Evolutionary conservation across 2,329 filamentous ascomycete genomes (phyloP).

Genomic region (Verticillium klebahnii): DNA sequence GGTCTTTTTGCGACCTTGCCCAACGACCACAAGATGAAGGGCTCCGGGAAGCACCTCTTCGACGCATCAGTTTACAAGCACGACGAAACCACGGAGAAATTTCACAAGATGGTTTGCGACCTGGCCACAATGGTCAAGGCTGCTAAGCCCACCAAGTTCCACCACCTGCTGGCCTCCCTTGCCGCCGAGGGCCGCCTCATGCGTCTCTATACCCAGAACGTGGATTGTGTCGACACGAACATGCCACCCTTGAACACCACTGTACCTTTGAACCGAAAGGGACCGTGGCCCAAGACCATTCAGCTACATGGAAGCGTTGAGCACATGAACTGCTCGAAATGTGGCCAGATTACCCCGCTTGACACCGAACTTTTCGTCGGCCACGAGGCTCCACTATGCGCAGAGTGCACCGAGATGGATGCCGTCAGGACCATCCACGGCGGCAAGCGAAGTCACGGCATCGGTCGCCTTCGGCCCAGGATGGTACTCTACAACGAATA

Average conservation of each 20-base stretch:
- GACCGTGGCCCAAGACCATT: slow-evolving; percentile 88
- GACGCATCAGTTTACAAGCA: slow-evolving; percentile 97
- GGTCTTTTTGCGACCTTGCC: slow-evolving; percentile 85
- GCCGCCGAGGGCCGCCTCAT: slow-evolving; percentile 82
- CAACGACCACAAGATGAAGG: slow-evolving; percentile 83
- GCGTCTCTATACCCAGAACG: slow-evolving; percentile 93
- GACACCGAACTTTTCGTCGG: slow-evolving; percentile 77
- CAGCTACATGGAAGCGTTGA: slow-evolving; percentile 91
- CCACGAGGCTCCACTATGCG: slow-evolving; percentile 76
- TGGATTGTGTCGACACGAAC: slow-evolving; percentile 88
- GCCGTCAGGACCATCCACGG: slow-evolving; percentile 67
- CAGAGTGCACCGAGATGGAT: slow-evolving; percentile 69
- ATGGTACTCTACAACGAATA: slow-evolving; percentile 98
- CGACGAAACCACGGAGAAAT: slow-evolving; percentile 79
- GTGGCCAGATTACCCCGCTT: slow-evolving; percentile 70
- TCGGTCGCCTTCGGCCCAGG: slow-evolving; percentile 82
- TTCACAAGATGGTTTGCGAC: slow-evolving; percentile 93
- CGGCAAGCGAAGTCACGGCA: slow-evolving; percentile 88
- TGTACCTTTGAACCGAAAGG: slow-evolving; percentile 76
- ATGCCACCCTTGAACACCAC: slow-evolving; percentile 74
- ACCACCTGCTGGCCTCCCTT: slow-evolving; percentile 87
- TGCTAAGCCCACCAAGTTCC: slow-evolving; percentile 81
- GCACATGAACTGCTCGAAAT: slow-evolving; percentile 97
- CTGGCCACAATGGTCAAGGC: slow-evolving; percentile 73
- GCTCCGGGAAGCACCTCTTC: slow-evolving; percentile 92